A percentile compares a stretch with the other conserved stretches of the same genome.
phyloP scores from a whole-genome alignment of 2,329 filamentous ascomycete genomes.

The Colletotrichum costaricense region DNA sequence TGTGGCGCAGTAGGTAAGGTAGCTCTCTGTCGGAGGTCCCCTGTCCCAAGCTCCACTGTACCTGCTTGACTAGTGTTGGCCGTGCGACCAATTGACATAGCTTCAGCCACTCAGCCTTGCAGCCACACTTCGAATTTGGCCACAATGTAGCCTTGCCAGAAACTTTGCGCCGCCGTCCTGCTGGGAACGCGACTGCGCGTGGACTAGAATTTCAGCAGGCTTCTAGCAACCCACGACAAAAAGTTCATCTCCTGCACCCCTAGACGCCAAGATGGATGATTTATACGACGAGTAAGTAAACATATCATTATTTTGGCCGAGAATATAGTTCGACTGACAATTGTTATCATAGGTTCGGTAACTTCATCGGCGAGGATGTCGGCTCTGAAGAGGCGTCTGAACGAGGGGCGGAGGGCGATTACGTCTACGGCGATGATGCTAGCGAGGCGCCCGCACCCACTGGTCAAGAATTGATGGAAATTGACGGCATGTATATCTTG shows the following conservation, averaged over 20 bases:
- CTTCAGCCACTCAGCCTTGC: constrained; percentile 30
- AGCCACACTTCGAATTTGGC: constrained; percentile 15
- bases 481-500: constrained; percentile 72
- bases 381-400: constrained; percentile 89
- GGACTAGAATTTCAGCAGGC: constrained; percentile 10
- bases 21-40: constrained; percentile 4
- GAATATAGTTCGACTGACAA: neutral
- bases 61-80: constrained; percentile 20
- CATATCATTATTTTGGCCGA: neutral
- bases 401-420: constrained; percentile 78
- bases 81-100: constrained; percentile 5
- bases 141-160: constrained; percentile 35
- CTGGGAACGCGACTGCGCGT: constrained; percentile 23
- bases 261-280: constrained; percentile 79
- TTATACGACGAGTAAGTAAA: constrained; percentile 88
- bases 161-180: constrained; percentile 36
- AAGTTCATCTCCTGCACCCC: constrained; percentile 7
- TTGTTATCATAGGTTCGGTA: constrained; percentile 80
- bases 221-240: constrained; percentile 11
- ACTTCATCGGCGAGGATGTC: constrained; percentile 94
- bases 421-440: constrained; percentile 83
- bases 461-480: constrained; percentile 91
- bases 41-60: constrained; percentile 8
- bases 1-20: constrained; percentile 35
- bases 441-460: constrained; percentile 72